Percentiles rank a stretch among this genome's conserved stretches.
Evolutionary conservation across 371 early-diverging fungal genomes (phyloP).

Genomic region (Choanephora cucurbitarum): DNA sequence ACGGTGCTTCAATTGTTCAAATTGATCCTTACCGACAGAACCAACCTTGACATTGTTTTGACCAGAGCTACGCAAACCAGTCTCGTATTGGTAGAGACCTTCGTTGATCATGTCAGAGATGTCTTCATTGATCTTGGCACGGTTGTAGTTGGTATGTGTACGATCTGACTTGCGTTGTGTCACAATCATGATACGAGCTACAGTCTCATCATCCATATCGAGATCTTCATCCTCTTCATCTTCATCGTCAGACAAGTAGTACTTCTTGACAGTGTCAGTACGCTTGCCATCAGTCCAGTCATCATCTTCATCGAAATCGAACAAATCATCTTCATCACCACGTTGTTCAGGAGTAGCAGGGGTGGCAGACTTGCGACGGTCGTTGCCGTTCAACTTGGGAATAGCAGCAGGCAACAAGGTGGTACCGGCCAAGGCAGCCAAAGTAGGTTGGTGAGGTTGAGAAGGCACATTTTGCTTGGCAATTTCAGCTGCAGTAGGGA

Average conservation of each 20-base stretch:
- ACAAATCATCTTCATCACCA: conserved; percentile 67
- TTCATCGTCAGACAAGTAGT: conserved; percentile 65
- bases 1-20: conserved; percentile 43
- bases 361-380: conserved; percentile 26
- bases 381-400: conserved; percentile 21
- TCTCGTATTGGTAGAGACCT: conserved; percentile 89
- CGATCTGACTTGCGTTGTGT: conserved; percentile 82
- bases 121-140: conserved; percentile 83
- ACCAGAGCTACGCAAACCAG: conserved; percentile 53
- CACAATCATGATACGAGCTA: conserved; percentile 88
- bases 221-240: conserved; percentile 60
- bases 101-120: conserved; percentile 93
- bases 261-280: conserved; percentile 62
- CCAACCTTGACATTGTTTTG: conserved; percentile 60
- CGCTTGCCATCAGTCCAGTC: conserved; percentile 64
- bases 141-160: conserved; percentile 74
- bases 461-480: conserved; percentile 30
- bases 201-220: conserved; percentile 86
- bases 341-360: conserved; percentile 6
- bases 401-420: conserved; percentile 26
- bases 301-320: conserved; percentile 72
- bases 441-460: conserved; percentile 30
- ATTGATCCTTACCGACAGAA: conserved; percentile 69
- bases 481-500: conserved; percentile 33
- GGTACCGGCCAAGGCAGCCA: conserved; percentile 47